Evolutionary conservation across 768 basidiomycete species (phyloP), one percentile per base, ranked within the genome.

Genomic region (Nidula microcarpa): DNA sequence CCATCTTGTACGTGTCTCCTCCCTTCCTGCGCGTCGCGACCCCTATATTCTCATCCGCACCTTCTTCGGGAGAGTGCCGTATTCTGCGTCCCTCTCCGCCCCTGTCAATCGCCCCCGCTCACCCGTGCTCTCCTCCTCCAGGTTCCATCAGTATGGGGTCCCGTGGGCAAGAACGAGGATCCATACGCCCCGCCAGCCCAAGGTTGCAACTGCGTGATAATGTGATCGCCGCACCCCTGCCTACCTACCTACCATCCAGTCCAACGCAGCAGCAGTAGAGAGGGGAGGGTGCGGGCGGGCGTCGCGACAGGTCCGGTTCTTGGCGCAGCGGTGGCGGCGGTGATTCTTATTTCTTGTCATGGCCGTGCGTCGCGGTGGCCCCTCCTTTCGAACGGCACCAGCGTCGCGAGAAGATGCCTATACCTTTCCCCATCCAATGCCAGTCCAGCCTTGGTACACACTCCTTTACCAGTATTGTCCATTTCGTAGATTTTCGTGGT

Each of bases 81-180:
- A 2, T 41, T 41, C 16, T 41, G 39, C 11, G 16, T 41, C 39
- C 39, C 39, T 11, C 39, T 41, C 39, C 13, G 16, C 44, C 16
- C 37, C 37, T 41, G 16, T 41, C 37, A 16, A 11, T 11, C 37
- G 37, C 13, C 8, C 30, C 30, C 43, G 23, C 43, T 55, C 33
- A 51, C 47, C 57, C 34, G 34, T 39, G 54, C 47, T 50, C 32
- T 39, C 48, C 61, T 17, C 43, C 51, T 61, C 17, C 64, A 94
- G 91, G 84, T 94, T 49, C 94, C 94, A 13, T 92, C 89, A 34
- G 89, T 98, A 50, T 98, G 95, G 95, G 95, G 95, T 16, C 87
- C 90, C 13, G 81, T 94, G 33, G 84, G 82, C 62, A 93, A 91
- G 74, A 84, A 82, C 61, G 91, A 95, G 69, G 94, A 98, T 67